phyloP scores from a whole-genome alignment of 2,329 filamentous ascomycete genomes.

The Sarocladium strictum region DNA sequence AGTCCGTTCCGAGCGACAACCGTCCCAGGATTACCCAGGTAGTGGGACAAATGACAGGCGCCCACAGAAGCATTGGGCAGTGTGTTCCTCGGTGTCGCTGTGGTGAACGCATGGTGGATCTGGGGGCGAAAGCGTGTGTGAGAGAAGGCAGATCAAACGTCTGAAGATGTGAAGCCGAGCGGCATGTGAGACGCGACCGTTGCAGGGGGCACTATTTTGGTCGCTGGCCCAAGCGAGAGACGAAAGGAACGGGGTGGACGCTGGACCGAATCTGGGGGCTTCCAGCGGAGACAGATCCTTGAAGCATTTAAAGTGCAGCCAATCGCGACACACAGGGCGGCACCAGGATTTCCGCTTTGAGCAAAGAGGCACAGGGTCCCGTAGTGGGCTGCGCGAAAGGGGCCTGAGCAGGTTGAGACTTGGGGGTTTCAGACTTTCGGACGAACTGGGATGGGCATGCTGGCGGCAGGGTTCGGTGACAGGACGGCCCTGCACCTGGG shows the following conservation, averaged over 20 bases:
- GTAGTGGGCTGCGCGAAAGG: background rate
- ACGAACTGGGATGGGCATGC: background rate
- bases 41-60: slow-evolving; percentile 1
- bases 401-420: background rate
- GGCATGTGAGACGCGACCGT: background rate
- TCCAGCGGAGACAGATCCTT: background rate
- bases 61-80: background rate
- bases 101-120: background rate
- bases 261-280: background rate
- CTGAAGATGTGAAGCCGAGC: slow-evolving; percentile 13
- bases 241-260: too few species aligned
- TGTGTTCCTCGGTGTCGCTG: background rate
- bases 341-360: background rate
- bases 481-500: too few species aligned
- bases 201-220: background rate
- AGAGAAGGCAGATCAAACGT: slow-evolving; percentile 3
- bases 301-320: background rate
- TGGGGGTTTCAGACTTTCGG: background rate
- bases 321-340: background rate
- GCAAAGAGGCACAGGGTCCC: background rate
- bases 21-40: too few species aligned
- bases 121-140: background rate
- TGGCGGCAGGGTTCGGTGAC: too few species aligned
- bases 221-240: too few species aligned
- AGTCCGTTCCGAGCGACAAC: background rate